Conservation (phyloP, 257 asterid genomes). For the Solanum rostratum region DNA sequence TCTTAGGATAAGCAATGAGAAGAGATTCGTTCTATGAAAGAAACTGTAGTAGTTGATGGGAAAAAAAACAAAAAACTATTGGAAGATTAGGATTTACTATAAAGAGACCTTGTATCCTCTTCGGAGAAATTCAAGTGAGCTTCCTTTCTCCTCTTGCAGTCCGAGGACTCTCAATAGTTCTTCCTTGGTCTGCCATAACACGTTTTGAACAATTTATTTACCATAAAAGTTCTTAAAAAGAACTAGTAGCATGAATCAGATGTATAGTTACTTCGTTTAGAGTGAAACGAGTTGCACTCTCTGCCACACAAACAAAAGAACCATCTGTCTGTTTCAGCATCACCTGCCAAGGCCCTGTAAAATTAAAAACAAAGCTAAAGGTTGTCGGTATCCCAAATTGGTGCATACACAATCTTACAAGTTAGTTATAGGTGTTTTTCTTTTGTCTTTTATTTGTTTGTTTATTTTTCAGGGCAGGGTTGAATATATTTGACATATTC, state of each 20-base stretch:
- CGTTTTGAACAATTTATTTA: neutral
- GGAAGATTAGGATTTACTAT: neutral
- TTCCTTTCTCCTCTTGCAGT: slow-evolving; percentile 80
- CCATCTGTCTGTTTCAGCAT: slow-evolving; percentile 90
- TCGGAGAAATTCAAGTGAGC: slow-evolving; percentile 94
- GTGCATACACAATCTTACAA: neutral
- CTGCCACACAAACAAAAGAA: slow-evolving; percentile 94
- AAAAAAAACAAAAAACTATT: neutral
- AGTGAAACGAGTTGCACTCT: slow-evolving; percentile 73
- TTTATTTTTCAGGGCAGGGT: neutral
- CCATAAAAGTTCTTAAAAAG: neutral
- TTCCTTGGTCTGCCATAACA: slow-evolving; percentile 68
- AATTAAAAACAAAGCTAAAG: neutral
- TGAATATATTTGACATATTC: neutral
- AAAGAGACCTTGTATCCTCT: slow-evolving; percentile 75
- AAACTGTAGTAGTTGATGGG: neutral
- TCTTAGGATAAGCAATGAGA: neutral
- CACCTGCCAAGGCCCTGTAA: slow-evolving; percentile 97
- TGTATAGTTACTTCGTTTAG: slow-evolving; percentile 58
- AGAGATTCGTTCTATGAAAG: neutral
- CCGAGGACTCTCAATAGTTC: slow-evolving; percentile 92
- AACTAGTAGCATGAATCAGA: neutral
- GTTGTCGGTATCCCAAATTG: neutral
- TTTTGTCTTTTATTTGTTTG: neutral
- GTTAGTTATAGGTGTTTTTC: neutral